phyloP scores from a whole-genome alignment of 805 yeast genomes.

The Kregervanrija delftensis region DNA sequence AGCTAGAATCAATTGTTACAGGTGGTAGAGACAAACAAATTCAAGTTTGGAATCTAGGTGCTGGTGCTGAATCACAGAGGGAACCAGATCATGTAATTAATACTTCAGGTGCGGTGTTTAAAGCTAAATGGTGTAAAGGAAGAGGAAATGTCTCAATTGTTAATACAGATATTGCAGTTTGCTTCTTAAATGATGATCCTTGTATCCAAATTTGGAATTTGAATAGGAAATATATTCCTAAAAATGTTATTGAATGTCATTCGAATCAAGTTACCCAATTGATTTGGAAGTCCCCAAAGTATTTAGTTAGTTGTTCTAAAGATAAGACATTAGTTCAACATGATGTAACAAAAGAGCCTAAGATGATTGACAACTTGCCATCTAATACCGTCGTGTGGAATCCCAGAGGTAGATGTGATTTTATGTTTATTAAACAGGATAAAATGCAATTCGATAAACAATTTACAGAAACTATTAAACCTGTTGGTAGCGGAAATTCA shows the following conservation, averaged over 20 bases:
- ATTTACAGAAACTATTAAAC: neutral
- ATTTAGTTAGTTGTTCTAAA: conserved; percentile 43
- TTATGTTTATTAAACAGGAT: conserved; percentile 48
- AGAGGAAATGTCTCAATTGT: conserved; percentile 33
- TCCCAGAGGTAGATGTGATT: conserved; percentile 33
- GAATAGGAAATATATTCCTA: conserved; percentile 66
- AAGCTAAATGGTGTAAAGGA: conserved; percentile 62
- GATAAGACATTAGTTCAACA: conserved; percentile 44
- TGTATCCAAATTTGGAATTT: conserved; percentile 64
- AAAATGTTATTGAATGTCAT: conserved; percentile 43
- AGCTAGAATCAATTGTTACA: conserved; percentile 69
- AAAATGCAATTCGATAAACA: conserved; percentile 32
- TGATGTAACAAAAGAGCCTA: conserved; percentile 38
- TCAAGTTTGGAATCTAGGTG: conserved; percentile 64
- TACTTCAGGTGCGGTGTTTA: conserved; percentile 74
- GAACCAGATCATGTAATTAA: conserved; percentile 66
- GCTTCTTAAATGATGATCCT: conserved; percentile 67
- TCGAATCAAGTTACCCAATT: conserved; percentile 49
- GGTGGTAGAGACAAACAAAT: conserved; percentile 89
- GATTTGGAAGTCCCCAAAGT: conserved; percentile 40
- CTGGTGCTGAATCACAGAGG: conserved; percentile 29
- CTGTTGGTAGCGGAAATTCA: too few relatives aligned
- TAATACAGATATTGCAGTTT: conserved; percentile 65
- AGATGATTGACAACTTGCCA: conserved; percentile 43
- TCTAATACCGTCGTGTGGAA: conserved; percentile 55